These are phyloP conservation scores for Graphilbum fragrans DNA, from an alignment of 2,329 filamentous ascomycete genomes.

Conservation along the genomic window DNA sequence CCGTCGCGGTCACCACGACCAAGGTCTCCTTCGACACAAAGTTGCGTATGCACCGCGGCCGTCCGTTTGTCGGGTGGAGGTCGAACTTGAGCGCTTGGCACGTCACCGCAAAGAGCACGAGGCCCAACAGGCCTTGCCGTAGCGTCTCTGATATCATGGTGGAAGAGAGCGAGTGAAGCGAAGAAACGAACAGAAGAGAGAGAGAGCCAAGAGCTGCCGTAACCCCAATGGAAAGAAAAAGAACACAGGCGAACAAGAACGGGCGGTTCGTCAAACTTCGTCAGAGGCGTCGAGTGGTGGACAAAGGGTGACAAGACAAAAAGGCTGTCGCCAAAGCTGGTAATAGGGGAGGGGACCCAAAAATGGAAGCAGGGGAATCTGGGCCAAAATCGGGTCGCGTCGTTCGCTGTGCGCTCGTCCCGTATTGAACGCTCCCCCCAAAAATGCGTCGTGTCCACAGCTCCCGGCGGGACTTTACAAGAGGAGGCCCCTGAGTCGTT, in stretches of 20 bases:
- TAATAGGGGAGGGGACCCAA: background rate
- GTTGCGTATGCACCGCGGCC: slow-evolving; percentile 88
- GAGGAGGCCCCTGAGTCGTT: too few relatives aligned
- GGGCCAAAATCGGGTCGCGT: background rate
- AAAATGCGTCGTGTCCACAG: background rate
- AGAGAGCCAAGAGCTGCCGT: background rate
- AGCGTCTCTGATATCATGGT: slow-evolving; percentile 26
- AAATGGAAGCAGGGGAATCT: background rate
- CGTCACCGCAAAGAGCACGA: slow-evolving; percentile 41
- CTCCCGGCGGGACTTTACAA: too few relatives aligned
- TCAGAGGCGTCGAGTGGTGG: background rate
- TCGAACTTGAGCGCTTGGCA: slow-evolving; percentile 83
- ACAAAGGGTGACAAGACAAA: background rate
- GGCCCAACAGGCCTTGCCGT: slow-evolving; percentile 46
- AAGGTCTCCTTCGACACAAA: slow-evolving; percentile 87
- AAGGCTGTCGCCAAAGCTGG: background rate
- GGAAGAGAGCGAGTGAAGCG: background rate
- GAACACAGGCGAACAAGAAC: background rate
- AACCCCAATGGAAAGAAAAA: background rate
- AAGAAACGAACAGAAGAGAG: background rate
- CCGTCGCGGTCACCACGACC: slow-evolving; percentile 85
- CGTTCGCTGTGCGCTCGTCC: too few relatives aligned
- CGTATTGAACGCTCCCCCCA: background rate
- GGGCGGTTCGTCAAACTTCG: background rate
- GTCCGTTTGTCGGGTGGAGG: slow-evolving; percentile 53